These are phyloP conservation scores for Aspergillus ochraceus DNA, from an alignment of 2,329 filamentous ascomycete species.

Conservation along the genomic window DNA sequence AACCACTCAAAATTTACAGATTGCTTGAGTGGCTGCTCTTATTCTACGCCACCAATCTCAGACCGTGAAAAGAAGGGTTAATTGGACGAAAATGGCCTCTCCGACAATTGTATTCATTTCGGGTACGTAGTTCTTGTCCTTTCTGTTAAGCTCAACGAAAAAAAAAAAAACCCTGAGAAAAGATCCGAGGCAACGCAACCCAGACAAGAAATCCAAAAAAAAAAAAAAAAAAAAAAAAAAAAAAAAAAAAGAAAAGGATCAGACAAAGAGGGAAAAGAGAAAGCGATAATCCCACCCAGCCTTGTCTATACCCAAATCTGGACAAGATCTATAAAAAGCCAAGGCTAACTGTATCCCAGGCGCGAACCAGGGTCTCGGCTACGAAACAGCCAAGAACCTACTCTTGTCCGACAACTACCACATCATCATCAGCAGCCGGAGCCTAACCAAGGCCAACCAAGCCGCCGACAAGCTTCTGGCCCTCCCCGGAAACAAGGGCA, in stretches of 20 bases:
- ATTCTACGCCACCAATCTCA: neutral
- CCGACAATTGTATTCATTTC: neutral
- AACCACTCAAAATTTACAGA: neutral
- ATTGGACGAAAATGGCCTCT: neutral
- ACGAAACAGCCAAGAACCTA: slow-evolving; percentile 23
- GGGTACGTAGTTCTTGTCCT: neutral
- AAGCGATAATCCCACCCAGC: neutral
- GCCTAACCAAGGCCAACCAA: slow-evolving; percentile 10
- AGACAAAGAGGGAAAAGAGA: neutral
- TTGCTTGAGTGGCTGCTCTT: neutral
- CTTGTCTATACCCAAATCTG: neutral
- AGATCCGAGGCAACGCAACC: neutral
- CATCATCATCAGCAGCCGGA: slow-evolving; percentile 19
- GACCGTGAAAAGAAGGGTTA: too few species aligned
- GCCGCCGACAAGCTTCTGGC: slow-evolving; percentile 8
- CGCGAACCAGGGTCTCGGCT: slow-evolving; percentile 29
- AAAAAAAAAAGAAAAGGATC: neutral
- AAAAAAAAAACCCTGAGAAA: neutral
- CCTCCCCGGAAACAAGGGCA: slow-evolving; percentile 3
- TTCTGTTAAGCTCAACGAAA: too few species aligned
- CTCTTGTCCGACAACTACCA: slow-evolving; percentile 21
- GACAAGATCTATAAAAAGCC: neutral
- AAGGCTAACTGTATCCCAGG: slow-evolving; percentile 12
- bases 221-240: slow-evolving; percentile 7
- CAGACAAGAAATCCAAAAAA: neutral